Percentiles rank a stretch among this genome's conserved stretches.
Conservation (phyloP, 164 flowering plant species). For the Euptelea pleiosperma region DNA sequence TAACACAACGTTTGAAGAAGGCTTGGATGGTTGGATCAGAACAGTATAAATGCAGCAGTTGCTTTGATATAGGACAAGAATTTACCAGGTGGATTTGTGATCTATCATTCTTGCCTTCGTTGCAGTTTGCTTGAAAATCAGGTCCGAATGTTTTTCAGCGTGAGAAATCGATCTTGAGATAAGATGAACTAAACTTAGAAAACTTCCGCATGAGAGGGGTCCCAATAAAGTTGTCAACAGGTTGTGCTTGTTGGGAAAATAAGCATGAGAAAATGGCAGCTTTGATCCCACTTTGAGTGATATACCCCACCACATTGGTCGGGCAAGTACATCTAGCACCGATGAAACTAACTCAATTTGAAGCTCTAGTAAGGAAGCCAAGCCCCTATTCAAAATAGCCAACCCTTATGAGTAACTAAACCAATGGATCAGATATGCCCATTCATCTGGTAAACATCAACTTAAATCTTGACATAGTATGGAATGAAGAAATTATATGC, state of each 20-base stretch:
- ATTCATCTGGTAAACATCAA: slow-evolving; percentile 7
- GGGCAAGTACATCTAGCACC: slow-evolving; percentile 45
- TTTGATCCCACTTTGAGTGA: slow-evolving; percentile 48
- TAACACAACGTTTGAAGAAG: slow-evolving; percentile 16
- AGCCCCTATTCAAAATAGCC: slow-evolving; percentile 52
- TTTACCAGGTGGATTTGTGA: slow-evolving; percentile 67
- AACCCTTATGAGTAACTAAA: slow-evolving; percentile 13
- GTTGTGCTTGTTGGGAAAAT: slow-evolving; percentile 42
- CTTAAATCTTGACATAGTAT: no score
- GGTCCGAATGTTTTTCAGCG: slow-evolving; percentile 13
- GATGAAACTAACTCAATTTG: slow-evolving; percentile 37
- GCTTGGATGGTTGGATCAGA: slow-evolving; percentile 6
- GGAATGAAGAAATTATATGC: no score
- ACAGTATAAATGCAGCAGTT: not conserved
- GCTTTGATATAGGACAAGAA: slow-evolving; percentile 9
- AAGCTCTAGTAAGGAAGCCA: slow-evolving; percentile 48
- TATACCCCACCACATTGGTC: slow-evolving; percentile 71
- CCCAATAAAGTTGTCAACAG: slow-evolving; percentile 44
- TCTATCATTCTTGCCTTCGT: slow-evolving; percentile 23
- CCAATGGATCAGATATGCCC: not conserved
- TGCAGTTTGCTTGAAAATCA: slow-evolving; percentile 21
- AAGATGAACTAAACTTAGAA: slow-evolving; percentile 39
- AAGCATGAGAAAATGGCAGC: slow-evolving; percentile 65
- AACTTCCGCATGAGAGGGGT: slow-evolving; percentile 39
- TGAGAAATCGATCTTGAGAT: slow-evolving; percentile 15